Percentiles rank a stretch among this genome's conserved stretches.
These are phyloP conservation scores for Durusdinium trenchii DNA, from an alignment of 73 alveolate genomes.

Conservation along the genomic window DNA sequence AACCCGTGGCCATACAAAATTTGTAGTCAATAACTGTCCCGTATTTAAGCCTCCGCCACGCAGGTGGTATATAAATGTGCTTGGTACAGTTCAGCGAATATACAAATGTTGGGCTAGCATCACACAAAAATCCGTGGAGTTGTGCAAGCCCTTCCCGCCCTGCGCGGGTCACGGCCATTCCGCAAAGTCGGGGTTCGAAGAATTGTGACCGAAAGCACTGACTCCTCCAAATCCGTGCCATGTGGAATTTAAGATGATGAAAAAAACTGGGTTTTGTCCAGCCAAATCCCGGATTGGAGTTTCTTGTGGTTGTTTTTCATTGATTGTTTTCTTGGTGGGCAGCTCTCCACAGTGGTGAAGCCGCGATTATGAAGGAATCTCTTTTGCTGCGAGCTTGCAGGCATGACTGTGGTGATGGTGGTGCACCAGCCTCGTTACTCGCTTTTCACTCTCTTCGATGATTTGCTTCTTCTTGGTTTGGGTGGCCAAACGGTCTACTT, in stretches of 20 bases:
- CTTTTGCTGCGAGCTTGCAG: not conserved
- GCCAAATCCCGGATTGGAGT: not conserved
- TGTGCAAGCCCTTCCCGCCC: too few relatives aligned
- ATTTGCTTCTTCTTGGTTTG: conserved; percentile 49
- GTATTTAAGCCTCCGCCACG: not conserved
- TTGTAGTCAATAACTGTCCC: too few relatives aligned
- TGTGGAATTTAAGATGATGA: too few relatives aligned
- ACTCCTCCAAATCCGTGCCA: too few relatives aligned
- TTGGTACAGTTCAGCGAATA: too few relatives aligned
- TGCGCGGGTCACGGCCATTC: too few relatives aligned
- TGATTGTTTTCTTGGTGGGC: not conserved
- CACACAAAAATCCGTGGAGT: too few relatives aligned
- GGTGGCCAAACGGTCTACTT: conserved; percentile 83
- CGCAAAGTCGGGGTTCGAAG: too few relatives aligned
- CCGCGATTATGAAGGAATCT: not conserved
- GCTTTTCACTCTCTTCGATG: conserved; percentile 76
- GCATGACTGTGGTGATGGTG: conserved; percentile 59
- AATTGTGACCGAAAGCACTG: too few relatives aligned
- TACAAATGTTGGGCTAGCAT: too few relatives aligned
- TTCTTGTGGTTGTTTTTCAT: not conserved
- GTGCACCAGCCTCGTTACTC: conserved; percentile 92
- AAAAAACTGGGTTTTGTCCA: not conserved
- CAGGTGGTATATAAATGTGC: not conserved
- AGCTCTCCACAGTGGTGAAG: not conserved
- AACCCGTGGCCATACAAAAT: too few relatives aligned